Evolutionary conservation across 106 monocot species (phyloP), one percentile per base, ranked within the genome.

Genomic region (Platanthera guangdongensis): DNA sequence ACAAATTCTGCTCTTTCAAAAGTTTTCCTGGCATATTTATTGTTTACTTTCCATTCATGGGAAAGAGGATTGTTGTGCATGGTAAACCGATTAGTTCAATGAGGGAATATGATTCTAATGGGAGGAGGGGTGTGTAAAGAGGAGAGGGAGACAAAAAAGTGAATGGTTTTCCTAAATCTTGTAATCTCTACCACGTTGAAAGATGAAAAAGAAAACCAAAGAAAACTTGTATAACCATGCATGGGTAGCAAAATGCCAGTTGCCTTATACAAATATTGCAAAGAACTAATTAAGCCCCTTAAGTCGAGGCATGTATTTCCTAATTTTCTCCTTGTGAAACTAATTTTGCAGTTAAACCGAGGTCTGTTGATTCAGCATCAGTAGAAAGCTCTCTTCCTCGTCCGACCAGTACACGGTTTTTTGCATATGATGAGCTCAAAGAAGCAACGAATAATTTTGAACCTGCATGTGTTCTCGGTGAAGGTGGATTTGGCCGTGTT

Each of bases 401-500:
- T 74, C 91, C 94, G 46, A 89, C 81, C 49, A 94, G 89, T 57
- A 97, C 88, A 54, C 71, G 97, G 12, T 87, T 94, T 78, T 74
- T 97, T 78, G 64, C 94, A 59, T 97, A 85, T 79, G 97, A 97
- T 78, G 97, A 97, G 73, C 91, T 97, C 11, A 97, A 82, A 86
- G 97, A 86, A 79, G 97, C 97, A 50, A 97, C 97, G 25, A 89
- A 94, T 52, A 89, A 89, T 47, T 97, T 97, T 82, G 84, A 89
- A 77, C 71, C 81, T 67, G 80, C 89, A 68, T 86, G 89, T 63
- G 52, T 97, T 53, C 83, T 97, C 69, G 97, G 97, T 14, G 94
- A 97, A 67, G 97, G 97, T 78, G 97, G 97, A 9, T 97, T 97
- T 81, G 97, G 97, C 12, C 93, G 87, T 53, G 97, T 97, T 52